Base-by-base conservation (phyloP, 805 yeast species). In the Wickerhamiella kurtzmanii region DNA sequence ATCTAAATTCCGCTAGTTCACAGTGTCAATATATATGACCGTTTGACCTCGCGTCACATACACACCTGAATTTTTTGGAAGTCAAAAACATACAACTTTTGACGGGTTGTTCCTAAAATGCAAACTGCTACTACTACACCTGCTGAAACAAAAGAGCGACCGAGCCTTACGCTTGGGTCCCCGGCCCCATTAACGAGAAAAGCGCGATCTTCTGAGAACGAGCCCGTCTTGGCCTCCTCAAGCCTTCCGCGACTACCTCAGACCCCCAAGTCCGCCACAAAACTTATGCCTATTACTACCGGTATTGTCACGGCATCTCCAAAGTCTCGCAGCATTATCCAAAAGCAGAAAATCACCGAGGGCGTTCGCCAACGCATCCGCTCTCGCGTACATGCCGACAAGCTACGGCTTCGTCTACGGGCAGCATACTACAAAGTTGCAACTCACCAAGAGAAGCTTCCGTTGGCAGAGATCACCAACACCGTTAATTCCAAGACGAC, bases 391-490 rank as follows among this genome's bases (percentile, higher is more conserved):
- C 57, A 54, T 25, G 65, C 65, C 25, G 53, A 52, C 17, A 45
- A 55, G 6, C 58, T 64, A 19, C 54, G 57, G 15, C 47, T 56
- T 43, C 53, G 67, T 3, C 60, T 64, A 4, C 52, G 53, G 18
- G 53, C 63, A 32, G 68, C 68, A 19, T 54, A 61, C 50, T 64
- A 58, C 50, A 64, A 64, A 41, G 64, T 64, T 41, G 48, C 47
- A 17, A 60, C 62, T 18, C 54, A 62, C 46, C 66, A 64, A 49
- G 50, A 53, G n/a, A 35, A 47, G 15, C 48, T 57, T 5, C 57
- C 67, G 11, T 46, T 64, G 44, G 19, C 51, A 11, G 53, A 61
- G 18, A 50, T 62, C 22, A 49, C 58, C 4, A 21, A 35, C n/a
- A 6, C 18, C 18, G 20, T 9, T 17, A 11, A 16, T 11, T 5